Base-by-base conservation (phyloP, 352 stramenopile species). In the Globisporangium mamillatum region DNA sequence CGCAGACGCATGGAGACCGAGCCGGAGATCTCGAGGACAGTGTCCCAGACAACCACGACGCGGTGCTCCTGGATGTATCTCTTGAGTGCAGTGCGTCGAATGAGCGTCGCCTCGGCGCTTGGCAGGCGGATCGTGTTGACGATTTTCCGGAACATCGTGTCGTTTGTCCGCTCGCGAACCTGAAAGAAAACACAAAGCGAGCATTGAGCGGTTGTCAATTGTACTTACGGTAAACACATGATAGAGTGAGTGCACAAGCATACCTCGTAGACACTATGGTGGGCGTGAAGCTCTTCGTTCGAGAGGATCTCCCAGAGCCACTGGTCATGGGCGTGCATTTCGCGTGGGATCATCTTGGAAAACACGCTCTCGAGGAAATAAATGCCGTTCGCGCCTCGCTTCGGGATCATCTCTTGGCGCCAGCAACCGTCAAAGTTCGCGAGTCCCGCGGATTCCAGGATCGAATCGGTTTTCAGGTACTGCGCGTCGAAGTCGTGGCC, bases 361-460 rank as follows among this genome's bases (percentile, higher is more conserved):
- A 34, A 38, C 9, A 24, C 25, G 54, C 32, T 60, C 32, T 60
- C 54, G 10, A 60, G 54, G 20, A 79, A 60, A 25, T 77, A 72
- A 14, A 80, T 70, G 6, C 68, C 56, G 6, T 62, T 44, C n/a
- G 24, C 48, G 22, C 41, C 36, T 14, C 41, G n/a, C 20, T 27
- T 20, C 14, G 55, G 55, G 20, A 44, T 20, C 27, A 44, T 44
- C 55, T 60, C 55, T 9, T 44, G 48, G 3, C 7, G 48, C 48
- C 20, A 25, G 20, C 34, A 18, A 9, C n/a, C 36, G 73, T 78
- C 69, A 29, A 81, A 75, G 25, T 60, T 24, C 2, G 63, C 36
- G 32, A 80, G 60, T n/a, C 75, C 75, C 3, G 27, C 55, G 14
- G 75, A 60, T 32, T 46, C 63, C 29, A 77, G 73, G n/a, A 78